Conservation (phyloP, 1,284 basidiomycete species). For the Naganishia liquefaciens region DNA sequence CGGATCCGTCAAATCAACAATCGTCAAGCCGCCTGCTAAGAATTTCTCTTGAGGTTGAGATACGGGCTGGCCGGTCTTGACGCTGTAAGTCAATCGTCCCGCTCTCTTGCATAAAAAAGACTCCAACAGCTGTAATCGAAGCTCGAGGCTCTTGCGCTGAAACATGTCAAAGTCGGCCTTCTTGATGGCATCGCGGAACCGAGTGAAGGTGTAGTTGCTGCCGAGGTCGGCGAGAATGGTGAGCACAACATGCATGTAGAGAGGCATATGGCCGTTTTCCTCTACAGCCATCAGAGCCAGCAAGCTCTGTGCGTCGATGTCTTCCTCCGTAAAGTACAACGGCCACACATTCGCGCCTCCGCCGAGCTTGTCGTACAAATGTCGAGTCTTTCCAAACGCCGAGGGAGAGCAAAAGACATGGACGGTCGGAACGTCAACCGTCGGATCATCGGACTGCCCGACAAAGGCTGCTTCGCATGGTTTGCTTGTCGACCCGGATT, state of each 20-base stretch:
- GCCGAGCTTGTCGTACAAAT: conserved; percentile 61
- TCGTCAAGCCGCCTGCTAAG: conserved; percentile 36
- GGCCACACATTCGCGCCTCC: conserved; percentile 60
- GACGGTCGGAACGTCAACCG: conserved; percentile 58
- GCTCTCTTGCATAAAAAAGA: conserved; percentile 34
- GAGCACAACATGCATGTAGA: conserved; percentile 67
- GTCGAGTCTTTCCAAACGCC: conserved; percentile 63
- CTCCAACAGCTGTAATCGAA: conserved; percentile 37
- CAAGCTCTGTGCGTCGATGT: conserved; percentile 67
- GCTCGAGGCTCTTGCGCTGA: conserved; percentile 37
- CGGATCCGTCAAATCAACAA: conserved; percentile 63
- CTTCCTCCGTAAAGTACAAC: conserved; percentile 61
- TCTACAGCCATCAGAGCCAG: conserved; percentile 68
- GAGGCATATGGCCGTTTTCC: conserved; percentile 62
- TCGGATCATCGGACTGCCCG: conserved; percentile 53
- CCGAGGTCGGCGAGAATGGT: conserved; percentile 61
- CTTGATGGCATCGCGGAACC: conserved; percentile 59
- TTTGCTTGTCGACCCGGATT: conserved; percentile 61
- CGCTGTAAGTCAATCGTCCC: conserved; percentile 14
- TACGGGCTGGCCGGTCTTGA: conserved; percentile 26
- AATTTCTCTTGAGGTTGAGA: conserved; percentile 34
- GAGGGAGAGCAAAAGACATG: conserved; percentile 65
- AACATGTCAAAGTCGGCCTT: conserved; percentile 51
- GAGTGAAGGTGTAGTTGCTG: conserved; percentile 56
- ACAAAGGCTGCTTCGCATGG: conserved; percentile 69